Evolutionary conservation across 2,329 filamentous ascomycete species (phyloP).

Genomic region (Calonectria honghensis): DNA sequence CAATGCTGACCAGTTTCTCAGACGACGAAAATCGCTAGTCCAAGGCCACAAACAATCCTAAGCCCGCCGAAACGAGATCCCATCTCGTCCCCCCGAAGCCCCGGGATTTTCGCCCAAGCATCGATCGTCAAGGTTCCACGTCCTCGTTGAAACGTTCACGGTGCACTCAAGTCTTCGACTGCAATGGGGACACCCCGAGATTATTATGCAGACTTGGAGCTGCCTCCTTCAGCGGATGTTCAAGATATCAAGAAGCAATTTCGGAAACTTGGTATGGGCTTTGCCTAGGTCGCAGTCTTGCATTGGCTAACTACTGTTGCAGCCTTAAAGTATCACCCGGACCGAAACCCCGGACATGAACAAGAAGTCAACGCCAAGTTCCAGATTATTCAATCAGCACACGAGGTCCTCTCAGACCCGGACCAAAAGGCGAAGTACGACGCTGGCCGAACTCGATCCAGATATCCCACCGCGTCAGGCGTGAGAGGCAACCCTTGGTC

Average conservation of each 20-base stretch:
- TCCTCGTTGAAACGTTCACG: constrained; percentile 28
- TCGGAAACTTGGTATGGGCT: constrained; percentile 81
- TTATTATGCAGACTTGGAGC: constrained; percentile 90
- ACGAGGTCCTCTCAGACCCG: constrained; percentile 80
- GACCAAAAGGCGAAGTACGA: constrained; percentile 73
- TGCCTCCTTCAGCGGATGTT: constrained; percentile 79
- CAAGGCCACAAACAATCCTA: background rate
- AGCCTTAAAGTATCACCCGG: constrained; percentile 92
- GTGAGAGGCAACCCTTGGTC: constrained; percentile 76
- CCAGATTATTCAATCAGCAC: constrained; percentile 89
- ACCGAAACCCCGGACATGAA: constrained; percentile 90
- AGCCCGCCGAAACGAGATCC: background rate
- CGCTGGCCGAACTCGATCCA: constrained; percentile 63
- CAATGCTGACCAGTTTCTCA: constrained; percentile 40
- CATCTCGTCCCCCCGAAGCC: constrained; percentile 4
- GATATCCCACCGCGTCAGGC: constrained; percentile 71
- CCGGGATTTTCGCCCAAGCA: background rate
- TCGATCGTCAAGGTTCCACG: constrained; percentile 18
- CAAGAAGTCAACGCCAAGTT: constrained; percentile 87
- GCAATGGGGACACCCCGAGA: constrained; percentile 74
- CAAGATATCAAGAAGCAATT: constrained; percentile 91
- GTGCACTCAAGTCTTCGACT: constrained; percentile 39
- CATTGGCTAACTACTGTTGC: constrained; percentile 51
- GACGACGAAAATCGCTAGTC: constrained; percentile 7
- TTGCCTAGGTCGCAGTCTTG: background rate